Evolutionary conservation across 768 basidiomycete species (phyloP).

Genomic region (Hericium erinaceus): DNA sequence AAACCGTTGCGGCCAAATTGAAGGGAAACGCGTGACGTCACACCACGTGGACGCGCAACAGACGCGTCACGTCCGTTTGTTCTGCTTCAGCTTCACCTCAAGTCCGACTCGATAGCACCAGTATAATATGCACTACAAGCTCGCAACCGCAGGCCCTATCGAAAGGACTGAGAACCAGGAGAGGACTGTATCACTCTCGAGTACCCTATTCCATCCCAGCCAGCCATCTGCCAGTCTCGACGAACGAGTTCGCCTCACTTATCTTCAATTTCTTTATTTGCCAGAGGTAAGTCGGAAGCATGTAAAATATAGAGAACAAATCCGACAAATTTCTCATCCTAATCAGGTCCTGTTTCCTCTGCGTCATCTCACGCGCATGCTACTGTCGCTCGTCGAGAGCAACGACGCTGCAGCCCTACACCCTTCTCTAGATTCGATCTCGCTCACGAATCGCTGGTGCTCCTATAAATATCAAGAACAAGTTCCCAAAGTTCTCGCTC

Average conservation of each 20-base stretch:
- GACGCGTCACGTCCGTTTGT: background rate
- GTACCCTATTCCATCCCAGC: background rate
- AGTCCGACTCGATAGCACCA: background rate
- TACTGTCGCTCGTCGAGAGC: conserved; percentile 43
- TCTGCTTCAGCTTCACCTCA: background rate
- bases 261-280: background rate
- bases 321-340: background rate
- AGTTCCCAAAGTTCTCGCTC: conserved; percentile 13
- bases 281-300: background rate
- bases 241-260: background rate
- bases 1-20: too few species aligned
- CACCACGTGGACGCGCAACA: too few species aligned
- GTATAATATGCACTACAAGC: background rate
- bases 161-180: background rate
- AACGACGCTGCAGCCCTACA: conserved; percentile 46
- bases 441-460: conserved; percentile 76
- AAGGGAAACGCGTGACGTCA: too few species aligned
- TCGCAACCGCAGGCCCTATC: background rate
- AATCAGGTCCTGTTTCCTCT: conserved; percentile 66
- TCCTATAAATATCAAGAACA: conserved; percentile 52
- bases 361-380: conserved; percentile 40
- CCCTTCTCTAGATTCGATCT: conserved; percentile 44
- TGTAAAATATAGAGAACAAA: background rate
- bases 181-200: background rate
- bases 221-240: background rate